phyloP scores from a whole-genome alignment of 78 protist genomes.

The slime mould (Dictyostelium discoideum) region dicty_2.7 NC_007088.5:4790501-4791000 shows the following conservation, averaged over 20 bases:
- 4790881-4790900: neutral
- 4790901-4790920: neutral
- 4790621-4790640: neutral
- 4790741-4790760: neutral
- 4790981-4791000: neutral
- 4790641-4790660: neutral
- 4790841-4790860: neutral
- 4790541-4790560: too few relatives aligned
- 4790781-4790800: neutral
- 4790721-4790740: neutral
- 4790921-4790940: neutral
- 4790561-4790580: too few relatives aligned
- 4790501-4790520: too few relatives aligned
- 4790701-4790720: neutral
- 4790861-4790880: neutral
- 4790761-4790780: neutral
- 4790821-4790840: neutral
- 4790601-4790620: neutral
- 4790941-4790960: constrained; percentile 1
- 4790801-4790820: neutral
- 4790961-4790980: neutral
- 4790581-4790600: neutral
- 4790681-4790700: neutral
- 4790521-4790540: too few relatives aligned
- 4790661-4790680: neutral